These are phyloP conservation scores for Lecanicillium sp. DNA, from an alignment of 2,329 filamentous ascomycete genomes.

Conservation along the genomic window DNA sequence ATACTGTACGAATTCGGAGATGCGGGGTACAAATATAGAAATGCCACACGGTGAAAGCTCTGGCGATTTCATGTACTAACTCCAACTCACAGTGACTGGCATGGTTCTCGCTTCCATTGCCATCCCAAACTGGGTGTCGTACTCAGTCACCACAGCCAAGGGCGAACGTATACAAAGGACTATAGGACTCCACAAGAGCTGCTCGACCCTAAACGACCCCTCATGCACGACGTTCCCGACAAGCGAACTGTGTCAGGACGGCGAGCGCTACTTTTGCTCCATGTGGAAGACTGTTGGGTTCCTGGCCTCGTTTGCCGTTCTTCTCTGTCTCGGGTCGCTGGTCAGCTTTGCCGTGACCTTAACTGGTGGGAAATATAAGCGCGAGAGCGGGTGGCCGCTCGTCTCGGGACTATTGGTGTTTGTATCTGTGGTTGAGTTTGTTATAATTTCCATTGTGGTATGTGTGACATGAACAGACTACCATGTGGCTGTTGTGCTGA, in stretches of 20 bases:
- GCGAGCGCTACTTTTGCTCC: constrained; percentile 70
- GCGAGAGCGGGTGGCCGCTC: constrained; percentile 77
- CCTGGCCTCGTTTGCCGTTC: constrained; percentile 72
- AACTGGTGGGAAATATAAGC: constrained; percentile 67
- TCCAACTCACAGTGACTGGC: constrained; percentile 46
- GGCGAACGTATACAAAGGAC: constrained; percentile 44
- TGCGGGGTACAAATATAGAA: too few species aligned
- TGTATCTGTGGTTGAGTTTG: constrained; percentile 61
- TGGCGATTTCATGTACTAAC: constrained; percentile 21
- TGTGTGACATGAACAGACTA: too few species aligned
- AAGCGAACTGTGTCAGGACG: constrained; percentile 24
- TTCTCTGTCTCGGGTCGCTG: constrained; percentile 74
- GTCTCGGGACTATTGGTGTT: constrained; percentile 56
- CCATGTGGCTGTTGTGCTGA: too few species aligned
- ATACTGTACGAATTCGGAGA: too few species aligned
- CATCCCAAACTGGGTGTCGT: constrained; percentile 64
- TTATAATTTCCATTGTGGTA: constrained; percentile 77
- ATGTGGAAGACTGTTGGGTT: constrained; percentile 89
- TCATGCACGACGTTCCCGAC: constrained; percentile 41
- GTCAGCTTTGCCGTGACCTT: constrained; percentile 73
- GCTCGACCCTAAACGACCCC: constrained; percentile 58
- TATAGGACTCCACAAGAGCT: constrained; percentile 75
- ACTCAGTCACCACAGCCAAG: constrained; percentile 41
- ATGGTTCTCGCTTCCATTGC: constrained; percentile 64
- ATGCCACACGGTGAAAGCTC: not conserved